phyloP scores from a whole-genome alignment of 23 red algal species.

The Gracilaria domingensis region DNA sequence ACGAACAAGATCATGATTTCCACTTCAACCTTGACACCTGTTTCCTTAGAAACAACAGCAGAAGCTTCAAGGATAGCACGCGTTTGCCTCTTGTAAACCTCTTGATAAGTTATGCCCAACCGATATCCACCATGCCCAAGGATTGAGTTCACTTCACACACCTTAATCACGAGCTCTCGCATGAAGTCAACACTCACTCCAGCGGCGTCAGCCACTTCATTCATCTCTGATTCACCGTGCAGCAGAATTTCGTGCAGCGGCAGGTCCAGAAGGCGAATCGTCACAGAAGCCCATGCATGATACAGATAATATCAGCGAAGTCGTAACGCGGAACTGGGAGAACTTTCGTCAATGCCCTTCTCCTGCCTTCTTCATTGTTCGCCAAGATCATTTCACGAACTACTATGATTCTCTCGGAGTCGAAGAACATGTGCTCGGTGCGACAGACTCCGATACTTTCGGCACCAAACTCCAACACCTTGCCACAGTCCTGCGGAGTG shows the following conservation, averaged over 20 bases:
- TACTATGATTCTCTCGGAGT: conserved; percentile 35
- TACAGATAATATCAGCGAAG: conserved; percentile 64
- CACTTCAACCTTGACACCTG: conserved; percentile 8
- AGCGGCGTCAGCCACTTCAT: conserved; percentile 37
- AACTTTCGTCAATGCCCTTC: conserved; percentile 50
- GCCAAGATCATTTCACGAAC: conserved; percentile 75
- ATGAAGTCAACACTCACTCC: conserved; percentile 30
- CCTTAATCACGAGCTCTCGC: conserved; percentile 41
- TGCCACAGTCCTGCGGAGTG: conserved; percentile 48
- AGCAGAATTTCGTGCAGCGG: conserved; percentile 71
- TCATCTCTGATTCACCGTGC: conserved; percentile 48
- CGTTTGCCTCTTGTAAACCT: conserved; percentile 70
- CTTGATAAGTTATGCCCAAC: conserved; percentile 59
- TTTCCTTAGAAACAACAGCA: conserved; percentile 32
- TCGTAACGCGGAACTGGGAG: conserved; percentile 59
- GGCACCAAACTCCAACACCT: conserved; percentile 56
- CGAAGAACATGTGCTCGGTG: conserved; percentile 80
- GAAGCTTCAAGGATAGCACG: conserved; percentile 55
- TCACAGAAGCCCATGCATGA: conserved; percentile 61
- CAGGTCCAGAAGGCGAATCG: conserved; percentile 59
- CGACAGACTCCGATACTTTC: conserved; percentile 67
- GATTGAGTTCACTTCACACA: conserved; percentile 68
- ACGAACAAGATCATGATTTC: conserved; percentile 74
- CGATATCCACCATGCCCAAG: conserved; percentile 64
- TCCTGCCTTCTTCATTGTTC: conserved; percentile 29